phyloP scores from a whole-genome alignment of 2,329 filamentous ascomycete genomes.

The Neonectria ditissima region DNA sequence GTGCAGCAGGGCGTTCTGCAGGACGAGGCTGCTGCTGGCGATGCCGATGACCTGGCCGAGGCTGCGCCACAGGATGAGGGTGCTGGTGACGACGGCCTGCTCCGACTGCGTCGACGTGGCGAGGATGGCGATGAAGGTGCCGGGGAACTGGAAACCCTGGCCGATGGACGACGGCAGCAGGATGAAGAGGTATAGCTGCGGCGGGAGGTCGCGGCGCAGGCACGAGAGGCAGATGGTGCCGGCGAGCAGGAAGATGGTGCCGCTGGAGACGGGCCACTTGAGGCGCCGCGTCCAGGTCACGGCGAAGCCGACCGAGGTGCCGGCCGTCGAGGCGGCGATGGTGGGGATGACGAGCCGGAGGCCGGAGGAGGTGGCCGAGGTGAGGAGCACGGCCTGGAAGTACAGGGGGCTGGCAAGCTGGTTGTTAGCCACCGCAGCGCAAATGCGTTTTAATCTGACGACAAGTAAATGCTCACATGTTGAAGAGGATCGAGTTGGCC shows the following conservation, averaged over 20 bases:
- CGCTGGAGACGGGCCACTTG: constrained; percentile 69
- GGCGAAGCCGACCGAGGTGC: constrained; percentile 70
- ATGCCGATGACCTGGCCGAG: constrained; percentile 81
- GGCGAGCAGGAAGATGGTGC: constrained; percentile 59
- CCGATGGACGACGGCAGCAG: constrained; percentile 69
- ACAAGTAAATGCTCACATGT: constrained; percentile 57
- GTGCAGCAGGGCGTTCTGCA: constrained; percentile 76
- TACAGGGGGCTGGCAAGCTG: constrained; percentile 69
- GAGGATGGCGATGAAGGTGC: constrained; percentile 72
- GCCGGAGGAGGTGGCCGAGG: constrained; percentile 77
- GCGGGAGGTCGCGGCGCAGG: constrained; percentile 64
- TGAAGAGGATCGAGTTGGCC: constrained; percentile 69
- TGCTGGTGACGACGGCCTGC: constrained; percentile 77
- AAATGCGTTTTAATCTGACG: too few species aligned
- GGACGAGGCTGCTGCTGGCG: constrained; percentile 75
- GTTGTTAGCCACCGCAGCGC: neutral
- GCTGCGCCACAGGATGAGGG: constrained; percentile 77
- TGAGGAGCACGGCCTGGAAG: constrained; percentile 80
- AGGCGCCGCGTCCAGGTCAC: constrained; percentile 70
- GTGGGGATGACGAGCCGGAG: constrained; percentile 76
- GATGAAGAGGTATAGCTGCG: constrained; percentile 65
- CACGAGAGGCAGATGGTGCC: constrained; percentile 63
- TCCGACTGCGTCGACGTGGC: constrained; percentile 69
- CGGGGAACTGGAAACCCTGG: constrained; percentile 73
- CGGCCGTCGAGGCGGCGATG: constrained; percentile 64